phyloP scores from a whole-genome alignment of 1,284 basidiomycete species.

The Marasmius fiardii region DNA sequence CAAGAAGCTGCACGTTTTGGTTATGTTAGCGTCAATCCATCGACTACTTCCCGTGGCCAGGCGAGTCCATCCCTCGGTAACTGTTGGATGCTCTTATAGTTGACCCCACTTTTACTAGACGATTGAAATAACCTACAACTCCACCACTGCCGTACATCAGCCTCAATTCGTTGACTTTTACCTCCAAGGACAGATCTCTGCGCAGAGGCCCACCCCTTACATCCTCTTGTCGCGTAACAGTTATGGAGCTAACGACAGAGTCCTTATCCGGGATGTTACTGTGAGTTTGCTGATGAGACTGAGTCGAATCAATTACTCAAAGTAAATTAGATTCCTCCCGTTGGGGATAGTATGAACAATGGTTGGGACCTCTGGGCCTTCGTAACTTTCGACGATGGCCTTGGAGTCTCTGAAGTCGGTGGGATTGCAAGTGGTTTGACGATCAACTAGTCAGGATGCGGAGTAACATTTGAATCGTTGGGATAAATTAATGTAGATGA shows the following conservation, averaged over 20 bases:
- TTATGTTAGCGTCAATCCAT: slow-evolving; percentile 8
- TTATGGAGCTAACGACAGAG: slow-evolving; percentile 8
- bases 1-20: slow-evolving; percentile 16
- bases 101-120: not conserved
- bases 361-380: slow-evolving; percentile 9
- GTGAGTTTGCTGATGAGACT: not conserved
- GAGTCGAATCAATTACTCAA: not conserved
- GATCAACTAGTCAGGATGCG: not conserved
- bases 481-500: too few relatives aligned
- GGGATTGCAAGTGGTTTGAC: not conserved
- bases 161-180: slow-evolving; percentile 16
- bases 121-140: slow-evolving; percentile 14
- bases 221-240: slow-evolving; percentile 14
- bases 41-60: slow-evolving; percentile 7
- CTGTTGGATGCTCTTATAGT: not conserved
- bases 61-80: slow-evolving; percentile 1
- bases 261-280: not conserved
- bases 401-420: slow-evolving; percentile 9
- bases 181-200: slow-evolving; percentile 12
- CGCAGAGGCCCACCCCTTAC: slow-evolving; percentile 10
- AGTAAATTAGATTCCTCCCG: slow-evolving; percentile 1
- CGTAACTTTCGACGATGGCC: slow-evolving; percentile 6
- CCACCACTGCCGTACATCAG: slow-evolving; percentile 8
- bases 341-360: not conserved
- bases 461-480: too few relatives aligned